A percentile compares a stretch with the other conserved stretches of the same genome.
phyloP scores from a whole-genome alignment of 805 yeast genomes.

The Starmerella geochares region DNA sequence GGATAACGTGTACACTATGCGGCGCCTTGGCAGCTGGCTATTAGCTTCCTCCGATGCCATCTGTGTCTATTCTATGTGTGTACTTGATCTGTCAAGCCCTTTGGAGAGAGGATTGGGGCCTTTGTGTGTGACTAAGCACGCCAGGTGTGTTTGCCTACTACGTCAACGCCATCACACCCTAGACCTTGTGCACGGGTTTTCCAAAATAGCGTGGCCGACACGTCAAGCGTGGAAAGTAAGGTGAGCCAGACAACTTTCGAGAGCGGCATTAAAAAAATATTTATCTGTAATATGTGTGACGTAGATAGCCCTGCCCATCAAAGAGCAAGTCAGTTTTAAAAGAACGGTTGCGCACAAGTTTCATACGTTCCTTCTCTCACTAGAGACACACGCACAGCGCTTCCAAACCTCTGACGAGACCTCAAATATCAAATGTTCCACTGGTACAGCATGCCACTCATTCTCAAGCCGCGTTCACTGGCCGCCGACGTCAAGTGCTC shows the following conservation, averaged over 20 bases:
- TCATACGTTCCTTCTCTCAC: no score
- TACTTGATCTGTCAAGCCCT: background rate
- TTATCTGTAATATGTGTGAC: no score
- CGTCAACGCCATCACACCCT: background rate
- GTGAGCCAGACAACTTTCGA: no score
- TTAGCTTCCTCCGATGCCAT: background rate
- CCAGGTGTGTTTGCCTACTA: background rate
- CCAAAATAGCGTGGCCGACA: background rate
- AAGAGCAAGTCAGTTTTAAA: no score
- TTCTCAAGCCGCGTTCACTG: background rate
- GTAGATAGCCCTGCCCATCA: no score
- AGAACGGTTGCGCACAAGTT: no score
- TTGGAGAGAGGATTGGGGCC: background rate
- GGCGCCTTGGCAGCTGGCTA: background rate
- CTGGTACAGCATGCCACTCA: no score
- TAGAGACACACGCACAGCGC: no score
- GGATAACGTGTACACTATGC: constrained; percentile 18
- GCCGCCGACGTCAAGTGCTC: background rate
- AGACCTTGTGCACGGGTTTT: background rate
- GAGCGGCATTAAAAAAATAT: no score
- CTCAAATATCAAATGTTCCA: no score
- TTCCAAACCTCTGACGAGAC: no score
- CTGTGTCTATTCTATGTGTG: background rate
- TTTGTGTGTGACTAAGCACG: background rate
- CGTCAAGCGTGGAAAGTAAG: no score